Evolutionary conservation across 208 protist genomes (phyloP).

Genomic region (Borovskyia barvae): DNA sequence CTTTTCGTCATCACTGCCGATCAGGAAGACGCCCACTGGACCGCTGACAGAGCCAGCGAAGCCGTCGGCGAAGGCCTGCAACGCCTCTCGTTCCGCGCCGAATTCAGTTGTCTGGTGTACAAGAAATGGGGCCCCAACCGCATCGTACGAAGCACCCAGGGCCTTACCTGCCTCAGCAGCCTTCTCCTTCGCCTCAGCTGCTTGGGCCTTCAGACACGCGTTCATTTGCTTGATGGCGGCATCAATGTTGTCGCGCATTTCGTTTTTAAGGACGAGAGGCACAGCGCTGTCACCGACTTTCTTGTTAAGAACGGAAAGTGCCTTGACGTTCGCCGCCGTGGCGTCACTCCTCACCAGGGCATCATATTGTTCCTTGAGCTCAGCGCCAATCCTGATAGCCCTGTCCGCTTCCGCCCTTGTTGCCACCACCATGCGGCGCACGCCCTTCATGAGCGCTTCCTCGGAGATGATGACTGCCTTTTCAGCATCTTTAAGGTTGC

Average conservation of each 20-base stretch:
- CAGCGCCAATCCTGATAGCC: constrained; percentile 45
- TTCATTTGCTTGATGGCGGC: constrained; percentile 72
- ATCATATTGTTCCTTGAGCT: constrained; percentile 55
- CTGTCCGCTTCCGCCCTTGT: constrained; percentile 67
- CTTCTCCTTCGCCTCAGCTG: constrained; percentile 68
- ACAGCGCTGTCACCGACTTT: constrained; percentile 81
- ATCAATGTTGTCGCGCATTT: constrained; percentile 81
- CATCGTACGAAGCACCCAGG: constrained; percentile 44
- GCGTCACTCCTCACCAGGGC: constrained; percentile 26
- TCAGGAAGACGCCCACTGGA: constrained; percentile 73
- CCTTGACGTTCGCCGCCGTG: constrained; percentile 73
- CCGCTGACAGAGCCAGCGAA: constrained; percentile 53
- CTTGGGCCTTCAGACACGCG: constrained; percentile 61
- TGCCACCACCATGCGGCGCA: constrained; percentile 81
- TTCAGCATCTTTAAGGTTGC: constrained; percentile 79
- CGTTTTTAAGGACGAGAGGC: constrained; percentile 76
- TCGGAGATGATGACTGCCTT: constrained; percentile 93
- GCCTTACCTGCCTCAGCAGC: constrained; percentile 52
- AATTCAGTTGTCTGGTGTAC: constrained; percentile 48
- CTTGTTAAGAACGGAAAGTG: constrained; percentile 90
- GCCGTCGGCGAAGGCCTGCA: constrained; percentile 80
- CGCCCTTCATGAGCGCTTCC: constrained; percentile 93
- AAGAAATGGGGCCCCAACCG: constrained; percentile 43
- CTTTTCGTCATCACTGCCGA: constrained; percentile 67
- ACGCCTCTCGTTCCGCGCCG: constrained; percentile 82